phyloP scores from a whole-genome alignment of 257 asterid species.

The Petunia axillaris region DNA sequence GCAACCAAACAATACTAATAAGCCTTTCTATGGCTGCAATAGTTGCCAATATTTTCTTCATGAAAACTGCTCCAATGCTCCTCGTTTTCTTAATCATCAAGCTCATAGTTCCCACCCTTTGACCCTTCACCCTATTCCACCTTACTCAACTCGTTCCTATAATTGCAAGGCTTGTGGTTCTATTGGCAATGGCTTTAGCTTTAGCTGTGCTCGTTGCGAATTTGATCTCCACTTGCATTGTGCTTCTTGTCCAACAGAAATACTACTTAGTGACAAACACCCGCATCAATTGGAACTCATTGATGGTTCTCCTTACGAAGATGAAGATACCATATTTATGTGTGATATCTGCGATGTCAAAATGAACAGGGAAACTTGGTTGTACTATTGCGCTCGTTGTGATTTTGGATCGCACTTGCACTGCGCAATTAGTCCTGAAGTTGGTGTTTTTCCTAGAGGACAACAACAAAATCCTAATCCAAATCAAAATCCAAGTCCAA shows the following conservation, averaged over 20 bases:
- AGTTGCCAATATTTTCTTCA: conserved; percentile 39
- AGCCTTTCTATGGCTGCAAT: conserved; percentile 38
- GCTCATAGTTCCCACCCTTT: conserved; percentile 41
- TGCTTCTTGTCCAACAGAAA: conserved; percentile 22
- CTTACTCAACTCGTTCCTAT: conserved; percentile 24
- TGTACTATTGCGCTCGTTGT: conserved; percentile 35
- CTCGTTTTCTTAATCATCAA: conserved; percentile 40
- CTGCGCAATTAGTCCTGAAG: conserved; percentile 22
- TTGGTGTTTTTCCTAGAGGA: background rate
- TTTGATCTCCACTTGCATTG: conserved; percentile 42
- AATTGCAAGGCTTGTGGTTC: conserved; percentile 35
- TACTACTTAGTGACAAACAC: conserved; percentile 24
- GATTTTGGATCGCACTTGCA: conserved; percentile 34
- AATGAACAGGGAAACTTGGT: conserved; percentile 28
- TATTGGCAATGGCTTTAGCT: conserved; percentile 32
- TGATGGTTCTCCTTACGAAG: conserved; percentile 24
- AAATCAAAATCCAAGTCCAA: background rate
- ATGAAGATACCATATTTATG: background rate
- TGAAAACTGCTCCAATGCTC: conserved; percentile 35
- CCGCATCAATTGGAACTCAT: conserved; percentile 30
- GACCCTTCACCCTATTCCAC: conserved; percentile 43
- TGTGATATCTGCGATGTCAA: conserved; percentile 33
- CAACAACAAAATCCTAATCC: background rate
- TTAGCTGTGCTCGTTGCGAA: conserved; percentile 38
- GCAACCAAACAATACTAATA: background rate